Evolutionary conservation across 345 rosid species (phyloP).

Genomic region (Toxicodendron radicans): DNA sequence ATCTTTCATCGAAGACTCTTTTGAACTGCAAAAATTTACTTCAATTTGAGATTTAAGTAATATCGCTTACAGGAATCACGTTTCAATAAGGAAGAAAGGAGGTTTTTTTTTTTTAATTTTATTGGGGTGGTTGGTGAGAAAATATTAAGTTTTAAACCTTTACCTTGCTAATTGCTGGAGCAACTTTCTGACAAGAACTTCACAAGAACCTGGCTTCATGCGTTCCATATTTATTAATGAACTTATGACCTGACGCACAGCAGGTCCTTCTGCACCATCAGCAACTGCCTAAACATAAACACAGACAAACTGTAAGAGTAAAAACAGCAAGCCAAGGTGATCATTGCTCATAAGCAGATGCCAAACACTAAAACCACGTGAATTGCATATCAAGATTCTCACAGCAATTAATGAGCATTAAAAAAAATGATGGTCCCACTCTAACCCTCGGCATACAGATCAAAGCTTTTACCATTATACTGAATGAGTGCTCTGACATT

Average conservation of each 20-base stretch:
- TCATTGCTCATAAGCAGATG: neutral
- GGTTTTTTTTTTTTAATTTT: no score
- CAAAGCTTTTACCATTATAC: neutral
- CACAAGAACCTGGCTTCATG: constrained; percentile 76
- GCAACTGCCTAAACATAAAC: constrained; percentile 51
- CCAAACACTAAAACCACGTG: neutral
- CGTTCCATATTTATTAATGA: constrained; percentile 73
- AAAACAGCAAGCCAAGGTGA: constrained; percentile 2
- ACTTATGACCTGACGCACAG: constrained; percentile 49
- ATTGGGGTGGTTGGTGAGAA: neutral
- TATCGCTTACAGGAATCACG: constrained; percentile 9
- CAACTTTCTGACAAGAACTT: constrained; percentile 63
- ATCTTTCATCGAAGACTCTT: constrained; percentile 70
- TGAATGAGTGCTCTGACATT: neutral
- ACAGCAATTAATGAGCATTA: neutral
- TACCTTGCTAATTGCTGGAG: constrained; percentile 77
- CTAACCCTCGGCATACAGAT: no score
- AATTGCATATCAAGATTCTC: neutral
- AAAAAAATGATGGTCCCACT: neutral
- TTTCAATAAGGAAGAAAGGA: neutral
- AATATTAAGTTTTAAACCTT: neutral
- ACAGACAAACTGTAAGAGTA: constrained; percentile 3
- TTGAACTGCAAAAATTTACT: constrained; percentile 55
- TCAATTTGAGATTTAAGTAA: constrained; percentile 17
- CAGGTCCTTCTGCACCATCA: constrained; percentile 57